Evolutionary conservation across 495 filamentous ascomycete species (phyloP).

Genomic region (Gamarada debralockiae): DNA sequence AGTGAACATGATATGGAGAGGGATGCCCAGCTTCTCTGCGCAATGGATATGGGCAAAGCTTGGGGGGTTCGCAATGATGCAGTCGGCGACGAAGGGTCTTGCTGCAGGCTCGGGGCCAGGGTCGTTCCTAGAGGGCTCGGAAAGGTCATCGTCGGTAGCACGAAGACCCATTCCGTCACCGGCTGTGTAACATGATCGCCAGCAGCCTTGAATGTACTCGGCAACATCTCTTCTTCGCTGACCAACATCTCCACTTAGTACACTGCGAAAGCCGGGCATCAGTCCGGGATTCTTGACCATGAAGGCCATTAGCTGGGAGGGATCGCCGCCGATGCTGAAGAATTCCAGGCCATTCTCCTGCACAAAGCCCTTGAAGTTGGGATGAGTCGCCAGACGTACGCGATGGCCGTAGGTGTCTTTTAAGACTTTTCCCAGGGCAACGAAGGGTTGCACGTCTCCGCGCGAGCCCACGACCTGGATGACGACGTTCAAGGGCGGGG

Average conservation of each 20-base stretch:
- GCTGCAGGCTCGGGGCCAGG: background rate
- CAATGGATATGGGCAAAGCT: constrained; percentile 57
- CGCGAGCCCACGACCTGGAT: too few species aligned
- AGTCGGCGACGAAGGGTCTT: constrained; percentile 54
- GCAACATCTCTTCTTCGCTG: constrained; percentile 61
- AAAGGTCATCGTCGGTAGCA: constrained; percentile 37
- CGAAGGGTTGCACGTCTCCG: too few species aligned
- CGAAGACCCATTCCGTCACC: constrained; percentile 23
- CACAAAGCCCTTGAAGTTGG: constrained; percentile 62
- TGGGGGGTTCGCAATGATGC: constrained; percentile 64
- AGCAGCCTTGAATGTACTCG: constrained; percentile 66
- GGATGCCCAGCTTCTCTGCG: constrained; percentile 58
- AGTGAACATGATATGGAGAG: constrained; percentile 69
- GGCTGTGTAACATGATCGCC: constrained; percentile 67
- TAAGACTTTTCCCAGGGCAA: constrained; percentile 58
- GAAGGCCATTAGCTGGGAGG: constrained; percentile 73
- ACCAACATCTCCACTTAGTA: constrained; percentile 59
- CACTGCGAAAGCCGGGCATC: too few species aligned
- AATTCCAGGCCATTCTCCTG: constrained; percentile 68
- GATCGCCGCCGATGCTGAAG: constrained; percentile 73
- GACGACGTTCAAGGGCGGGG: too few species aligned
- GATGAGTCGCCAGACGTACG: constrained; percentile 74
- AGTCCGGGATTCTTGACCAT: constrained; percentile 82
- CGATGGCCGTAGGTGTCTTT: constrained; percentile 62
- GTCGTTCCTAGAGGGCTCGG: background rate